Evolutionary conservation across 768 basidiomycete genomes (phyloP).

Genomic region (Termitomyces sp.): DNA sequence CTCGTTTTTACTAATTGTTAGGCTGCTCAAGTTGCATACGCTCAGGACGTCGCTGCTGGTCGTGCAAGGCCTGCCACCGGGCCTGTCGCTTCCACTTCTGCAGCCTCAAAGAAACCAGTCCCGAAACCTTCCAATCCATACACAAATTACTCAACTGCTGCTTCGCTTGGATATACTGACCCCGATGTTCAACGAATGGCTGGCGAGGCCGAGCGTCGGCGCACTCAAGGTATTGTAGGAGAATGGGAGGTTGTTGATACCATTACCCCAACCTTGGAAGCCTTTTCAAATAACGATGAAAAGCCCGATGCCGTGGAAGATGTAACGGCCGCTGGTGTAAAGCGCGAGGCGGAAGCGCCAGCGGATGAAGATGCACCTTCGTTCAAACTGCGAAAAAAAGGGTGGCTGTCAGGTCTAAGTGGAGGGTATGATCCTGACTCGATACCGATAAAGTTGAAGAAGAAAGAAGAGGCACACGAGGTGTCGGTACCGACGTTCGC

Average conservation of each 20-base stretch:
- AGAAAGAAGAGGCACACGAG: slow-evolving; percentile 40
- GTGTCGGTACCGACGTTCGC: slow-evolving; percentile 6
- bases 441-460: slow-evolving; percentile 64
- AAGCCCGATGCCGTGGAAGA: slow-evolving; percentile 15
- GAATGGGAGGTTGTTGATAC: slow-evolving; percentile 69
- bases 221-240: slow-evolving; percentile 68
- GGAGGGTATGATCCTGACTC: slow-evolving; percentile 81
- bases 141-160: slow-evolving; percentile 86
- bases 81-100: slow-evolving; percentile 32
- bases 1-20: slow-evolving; percentile 23
- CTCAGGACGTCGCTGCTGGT: slow-evolving; percentile 73
- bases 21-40: slow-evolving; percentile 80
- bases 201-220: slow-evolving; percentile 58
- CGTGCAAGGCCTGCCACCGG: slow-evolving; percentile 38
- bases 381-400: slow-evolving; percentile 72
- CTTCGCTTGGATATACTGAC: slow-evolving; percentile 76
- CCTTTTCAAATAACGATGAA: slow-evolving; percentile 14
- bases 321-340: slow-evolving; percentile 20
- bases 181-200: slow-evolving; percentile 65
- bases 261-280: slow-evolving; percentile 20
- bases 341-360: slow-evolving; percentile 37
- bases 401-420: slow-evolving; percentile 55
- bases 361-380: slow-evolving; percentile 48
- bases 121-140: slow-evolving; percentile 61
- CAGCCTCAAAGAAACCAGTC: slow-evolving; percentile 37